Base-by-base conservation (phyloP, 108 stramenopile genomes). In the Licmophora abbreviata region DNA sequence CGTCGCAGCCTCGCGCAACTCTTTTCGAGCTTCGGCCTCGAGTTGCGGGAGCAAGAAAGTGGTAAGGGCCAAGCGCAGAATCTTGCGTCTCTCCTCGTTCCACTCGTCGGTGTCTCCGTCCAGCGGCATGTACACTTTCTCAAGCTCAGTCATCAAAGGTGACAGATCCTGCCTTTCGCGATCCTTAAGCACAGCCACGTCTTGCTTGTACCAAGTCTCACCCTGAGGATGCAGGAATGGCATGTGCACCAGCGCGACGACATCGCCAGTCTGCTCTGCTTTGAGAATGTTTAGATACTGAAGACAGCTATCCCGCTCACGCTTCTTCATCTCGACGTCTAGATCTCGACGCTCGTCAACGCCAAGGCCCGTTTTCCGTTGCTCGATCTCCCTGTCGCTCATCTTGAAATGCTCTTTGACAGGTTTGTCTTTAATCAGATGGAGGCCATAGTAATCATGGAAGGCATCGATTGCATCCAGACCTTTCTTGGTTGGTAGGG, bases 401-500 rank as follows among this genome's bases (percentile, higher is more conserved):
- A 82, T 63, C 3, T 81, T 81, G 56, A 92, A 85, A 58, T 88
- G 85, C n/a, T 88, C 85, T 47, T 73, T 76, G 12, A 86, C 65
- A 9, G 76, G 76, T 58, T 88, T 93, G 44, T 75, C 56, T 29
- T 68, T 69, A 50, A 93, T 73, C 32, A 88, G 55, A 24, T 93
- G 91, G 18, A 93, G 69, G 22, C 91, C 91, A 55, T 82, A 88
- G 60, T 76, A 81, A 38, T 93, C 91, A 58, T 88, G 85, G 56
- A 88, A 88, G 7, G 76, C 71, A 73, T 88, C 91, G 40, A 93
- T 86, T 9, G 46, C 56, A 29, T 74, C 80, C 22, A 71, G 61
- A 1, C 91, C 91, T 32, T 86, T 86, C 28, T 74, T 52, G 40
- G 91, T 93, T 12, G 91, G 91, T 48, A 75, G 75, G 12, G 86